Percentiles rank a stretch among this genome's conserved stretches.
These are phyloP conservation scores for Jaapia argillacea DNA, from an alignment of 768 basidiomycete genomes.

Conservation along the genomic window DNA sequence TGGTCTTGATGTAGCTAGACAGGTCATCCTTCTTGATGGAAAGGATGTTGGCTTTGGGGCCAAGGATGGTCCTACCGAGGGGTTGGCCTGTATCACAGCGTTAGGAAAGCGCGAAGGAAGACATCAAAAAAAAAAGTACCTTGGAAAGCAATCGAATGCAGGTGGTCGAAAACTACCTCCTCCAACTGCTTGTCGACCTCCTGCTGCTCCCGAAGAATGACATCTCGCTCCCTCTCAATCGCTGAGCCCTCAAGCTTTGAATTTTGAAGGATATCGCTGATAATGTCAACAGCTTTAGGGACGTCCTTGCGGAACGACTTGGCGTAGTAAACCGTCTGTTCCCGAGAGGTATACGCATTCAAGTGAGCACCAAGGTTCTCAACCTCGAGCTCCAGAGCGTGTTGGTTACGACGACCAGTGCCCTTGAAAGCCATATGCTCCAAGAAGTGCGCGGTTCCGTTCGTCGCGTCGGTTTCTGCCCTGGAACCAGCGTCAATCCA, in stretches of 20 bases:
- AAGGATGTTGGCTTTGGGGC: constrained; percentile 91
- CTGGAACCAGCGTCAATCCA: constrained; percentile 99
- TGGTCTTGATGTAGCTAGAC: constrained; percentile 84
- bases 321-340: constrained; percentile 99
- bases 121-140: constrained; percentile 38
- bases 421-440: constrained; percentile 99
- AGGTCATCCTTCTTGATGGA: constrained; percentile 92
- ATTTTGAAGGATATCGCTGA: constrained; percentile 96
- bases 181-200: constrained; percentile 98
- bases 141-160: constrained; percentile 95
- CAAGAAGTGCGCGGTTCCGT: constrained; percentile 96
- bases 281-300: constrained; percentile 84
- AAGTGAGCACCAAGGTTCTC: constrained; percentile 97
- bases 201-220: constrained; percentile 94
- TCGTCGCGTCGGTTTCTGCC: constrained; percentile 91
- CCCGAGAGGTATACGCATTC: constrained; percentile 96
- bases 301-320: constrained; percentile 98
- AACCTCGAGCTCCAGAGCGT: constrained; percentile 89
- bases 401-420: constrained; percentile 80
- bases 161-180: constrained; percentile 97
- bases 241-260: constrained; percentile 83
- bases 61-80: constrained; percentile 94
- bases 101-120: no score
- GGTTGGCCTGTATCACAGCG: constrained; percentile 73
- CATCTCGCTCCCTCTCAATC: constrained; percentile 92